Conservation (phyloP, 2,329 filamentous ascomycete species). For the Claviceps sp. region DNA sequence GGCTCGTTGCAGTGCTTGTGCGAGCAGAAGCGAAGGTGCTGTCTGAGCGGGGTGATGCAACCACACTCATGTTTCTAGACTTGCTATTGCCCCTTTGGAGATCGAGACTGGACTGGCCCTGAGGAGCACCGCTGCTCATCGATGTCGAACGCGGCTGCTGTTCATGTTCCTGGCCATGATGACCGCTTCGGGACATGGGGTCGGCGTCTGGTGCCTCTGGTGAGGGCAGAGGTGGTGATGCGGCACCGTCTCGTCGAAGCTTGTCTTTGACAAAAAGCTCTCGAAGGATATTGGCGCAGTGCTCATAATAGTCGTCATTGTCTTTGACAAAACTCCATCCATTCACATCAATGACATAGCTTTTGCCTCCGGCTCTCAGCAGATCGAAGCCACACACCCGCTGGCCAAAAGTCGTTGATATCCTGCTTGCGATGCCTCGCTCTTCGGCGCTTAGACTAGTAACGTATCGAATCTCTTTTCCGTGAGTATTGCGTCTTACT, state of each 20-base stretch:
- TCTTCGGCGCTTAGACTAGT: constrained; percentile 73
- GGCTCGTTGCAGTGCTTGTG: constrained; percentile 23
- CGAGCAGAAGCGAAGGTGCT: constrained; percentile 18
- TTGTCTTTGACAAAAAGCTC: constrained; percentile 81
- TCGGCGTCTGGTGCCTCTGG: constrained; percentile 32
- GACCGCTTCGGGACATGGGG: constrained; percentile 21
- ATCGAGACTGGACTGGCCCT: constrained; percentile 7
- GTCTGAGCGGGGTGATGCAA: constrained; percentile 20
- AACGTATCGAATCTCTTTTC: constrained; percentile 93
- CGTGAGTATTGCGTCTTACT: constrained; percentile 89
- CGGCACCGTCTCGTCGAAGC: constrained; percentile 47
- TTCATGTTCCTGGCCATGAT: constrained; percentile 28
- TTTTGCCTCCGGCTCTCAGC: constrained; percentile 73
- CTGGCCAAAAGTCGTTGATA: constrained; percentile 85
- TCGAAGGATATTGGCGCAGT: constrained; percentile 71
- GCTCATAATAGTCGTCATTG: constrained; percentile 96
- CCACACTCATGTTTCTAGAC: constrained; percentile 13
- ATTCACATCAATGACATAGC: constrained; percentile 97
- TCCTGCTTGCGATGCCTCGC: constrained; percentile 74
- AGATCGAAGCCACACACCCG: constrained; percentile 93
- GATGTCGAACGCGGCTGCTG: constrained; percentile 11
- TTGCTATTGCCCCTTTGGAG: constrained; percentile 12
- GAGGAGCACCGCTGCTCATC: constrained; percentile 16
- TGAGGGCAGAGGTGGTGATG: constrained; percentile 38
- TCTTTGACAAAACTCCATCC: constrained; percentile 99